Percentiles rank a stretch among this genome's conserved stretches.
Evolutionary conservation across 2,329 filamentous ascomycete species (phyloP).

Genomic region (Karstenula rhodostoma): DNA sequence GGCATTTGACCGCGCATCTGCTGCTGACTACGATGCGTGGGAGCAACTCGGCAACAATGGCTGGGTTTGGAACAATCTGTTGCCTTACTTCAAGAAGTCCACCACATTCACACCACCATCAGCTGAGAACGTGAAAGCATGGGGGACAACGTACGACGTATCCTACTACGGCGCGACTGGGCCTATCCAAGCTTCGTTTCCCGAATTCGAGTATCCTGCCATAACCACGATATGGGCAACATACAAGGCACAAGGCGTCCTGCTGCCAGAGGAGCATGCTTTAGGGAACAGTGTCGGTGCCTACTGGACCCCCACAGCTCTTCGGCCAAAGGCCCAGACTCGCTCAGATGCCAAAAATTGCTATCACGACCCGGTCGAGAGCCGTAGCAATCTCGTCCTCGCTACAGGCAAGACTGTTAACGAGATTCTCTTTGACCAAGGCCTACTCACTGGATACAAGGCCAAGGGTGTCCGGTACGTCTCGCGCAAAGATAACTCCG

Average conservation of each 20-base stretch:
- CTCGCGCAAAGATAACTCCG: too few relatives aligned
- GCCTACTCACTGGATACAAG: too few relatives aligned
- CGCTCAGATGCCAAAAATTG: neutral
- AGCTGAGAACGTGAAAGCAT: neutral
- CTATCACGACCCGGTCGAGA: conserved; percentile 2
- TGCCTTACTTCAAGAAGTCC: conserved; percentile 43
- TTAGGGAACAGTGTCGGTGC: neutral
- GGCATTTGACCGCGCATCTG: conserved; percentile 47
- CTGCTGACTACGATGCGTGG: conserved; percentile 62
- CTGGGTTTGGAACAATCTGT: conserved; percentile 42
- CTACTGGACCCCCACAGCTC: neutral
- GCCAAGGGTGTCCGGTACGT: too few relatives aligned
- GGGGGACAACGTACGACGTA: conserved; percentile 12
- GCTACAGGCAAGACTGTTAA: too few relatives aligned
- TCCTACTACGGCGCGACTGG: neutral
- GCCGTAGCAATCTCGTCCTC: too few relatives aligned
- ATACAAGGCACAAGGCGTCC: too few relatives aligned
- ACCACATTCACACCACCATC: conserved; percentile 25
- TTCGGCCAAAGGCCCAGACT: neutral
- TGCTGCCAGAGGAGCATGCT: neutral
- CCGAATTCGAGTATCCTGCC: too few relatives aligned
- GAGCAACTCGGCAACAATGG: conserved; percentile 64
- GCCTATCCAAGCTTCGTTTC: neutral
- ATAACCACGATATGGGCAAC: too few relatives aligned
- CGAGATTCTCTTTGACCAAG: too few relatives aligned